Evolutionary conservation across 495 filamentous ascomycete species (phyloP), one percentile per base, ranked within the genome.

Genomic region (Aspergillus baeticus): DNA sequence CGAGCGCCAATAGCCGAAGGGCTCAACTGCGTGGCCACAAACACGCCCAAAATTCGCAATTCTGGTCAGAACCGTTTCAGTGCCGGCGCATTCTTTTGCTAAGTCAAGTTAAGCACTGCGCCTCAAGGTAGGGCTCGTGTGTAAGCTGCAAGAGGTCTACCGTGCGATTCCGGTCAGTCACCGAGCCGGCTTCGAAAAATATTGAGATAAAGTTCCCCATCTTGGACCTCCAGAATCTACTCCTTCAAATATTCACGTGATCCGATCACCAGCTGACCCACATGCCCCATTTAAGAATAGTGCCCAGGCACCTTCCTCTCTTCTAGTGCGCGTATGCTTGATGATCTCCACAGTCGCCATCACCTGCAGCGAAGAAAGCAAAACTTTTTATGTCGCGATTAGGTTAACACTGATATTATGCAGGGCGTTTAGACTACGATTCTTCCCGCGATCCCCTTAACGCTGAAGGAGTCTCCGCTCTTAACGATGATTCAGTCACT

Each of bases 221-320:
- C n/a, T n/a, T n/a, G n/a, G 26, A 3, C 26, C 8, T 29, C 8
- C 26, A 8, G 4, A 8, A 29, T 8, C 8, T 29, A 8, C 26
- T 29, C 26, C 26, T 29, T 29, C 2, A 43, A 4, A 13, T 11
- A 1, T 5, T 43, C 41, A 43, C 41, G 41, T 43, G 41, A 43
- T 23, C 10, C 17, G 20, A 15, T 10, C 15, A 6, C 14, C 15
- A 22, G 46, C 33, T 17, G 47, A 22, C 5, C 48, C 35, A 38
- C 48, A 21, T 51, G 48, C 20, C 46, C 20, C 8, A 18, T 18
- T 38, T 50, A 23, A 33, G 46, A 50, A 47, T 47, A 29, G 44
- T n/a, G 22, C 10, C 8, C 31, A 48, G 45, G 45, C 34, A 48
- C 45, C n/a, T n/a, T n/a, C n/a, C n/a, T 48, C 31, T 21, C 26